Percentiles rank a stretch among this genome's conserved stretches.
Evolutionary conservation across 2,329 filamentous ascomycete species (phyloP).

Genomic region (Cercospora sp.): DNA sequence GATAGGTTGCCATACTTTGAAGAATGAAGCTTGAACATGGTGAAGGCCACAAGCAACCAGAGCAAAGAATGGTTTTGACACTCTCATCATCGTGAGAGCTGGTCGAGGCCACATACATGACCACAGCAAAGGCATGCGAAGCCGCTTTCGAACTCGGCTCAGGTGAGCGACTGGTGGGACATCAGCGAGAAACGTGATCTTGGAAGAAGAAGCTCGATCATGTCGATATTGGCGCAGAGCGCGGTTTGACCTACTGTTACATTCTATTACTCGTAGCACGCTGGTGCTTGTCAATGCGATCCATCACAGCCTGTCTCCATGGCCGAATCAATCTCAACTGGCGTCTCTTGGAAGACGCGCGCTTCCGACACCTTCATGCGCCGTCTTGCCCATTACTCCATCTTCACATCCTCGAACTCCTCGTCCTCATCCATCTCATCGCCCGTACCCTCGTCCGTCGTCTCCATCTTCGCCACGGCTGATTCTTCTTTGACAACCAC

Average conservation of each 20-base stretch:
- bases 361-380: neutral
- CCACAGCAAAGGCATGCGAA: too few species aligned
- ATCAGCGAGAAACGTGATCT: neutral
- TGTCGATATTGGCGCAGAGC: neutral
- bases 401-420: conserved; percentile 49
- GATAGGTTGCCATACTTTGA: neutral
- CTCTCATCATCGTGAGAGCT: neutral
- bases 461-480: conserved; percentile 41
- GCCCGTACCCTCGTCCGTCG: conserved; percentile 41
- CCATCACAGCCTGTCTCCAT: neutral
- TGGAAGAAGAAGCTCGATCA: neutral
- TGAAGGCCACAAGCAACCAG: neutral
- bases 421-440: conserved; percentile 50
- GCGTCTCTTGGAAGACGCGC: neutral
- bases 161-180: neutral
- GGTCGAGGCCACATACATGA: neutral
- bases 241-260: neutral
- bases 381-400: conserved; percentile 4
- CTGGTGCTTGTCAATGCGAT: neutral
- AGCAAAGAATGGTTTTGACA: too few species aligned
- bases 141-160: neutral
- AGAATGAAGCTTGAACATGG: neutral
- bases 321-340: neutral
- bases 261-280: neutral
- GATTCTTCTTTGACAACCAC: conserved; percentile 53